Evolutionary conservation across 2,329 filamentous ascomycete genomes (phyloP).

Genomic region (Xylariaceae sp.): DNA sequence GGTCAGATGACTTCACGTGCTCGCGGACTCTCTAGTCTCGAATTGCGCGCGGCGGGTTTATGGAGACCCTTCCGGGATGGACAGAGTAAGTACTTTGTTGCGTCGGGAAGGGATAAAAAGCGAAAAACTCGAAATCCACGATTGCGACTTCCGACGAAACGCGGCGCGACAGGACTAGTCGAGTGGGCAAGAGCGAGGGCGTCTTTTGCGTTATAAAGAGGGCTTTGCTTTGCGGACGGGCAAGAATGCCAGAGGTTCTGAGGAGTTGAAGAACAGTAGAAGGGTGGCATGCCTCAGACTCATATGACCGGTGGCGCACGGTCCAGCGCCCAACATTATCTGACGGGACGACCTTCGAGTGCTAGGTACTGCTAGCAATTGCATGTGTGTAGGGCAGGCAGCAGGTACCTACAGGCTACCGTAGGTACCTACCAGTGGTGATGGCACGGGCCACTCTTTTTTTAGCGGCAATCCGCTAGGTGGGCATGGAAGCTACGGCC

Average conservation of each 20-base stretch:
- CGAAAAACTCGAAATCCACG: slow-evolving; percentile 22
- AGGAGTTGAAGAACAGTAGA: slow-evolving; percentile 24
- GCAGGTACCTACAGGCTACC: neutral
- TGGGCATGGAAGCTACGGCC: too few relatives aligned
- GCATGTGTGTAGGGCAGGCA: too few relatives aligned
- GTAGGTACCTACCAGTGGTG: neutral
- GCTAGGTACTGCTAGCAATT: too few relatives aligned
- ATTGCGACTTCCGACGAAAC: slow-evolving; percentile 18
- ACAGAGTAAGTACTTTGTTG: slow-evolving; percentile 11
- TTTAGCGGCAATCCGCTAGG: slow-evolving; percentile 12
- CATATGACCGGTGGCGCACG: slow-evolving; percentile 23
- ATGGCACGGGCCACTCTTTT: slow-evolving; percentile 16
- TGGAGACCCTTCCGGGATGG: slow-evolving; percentile 24
- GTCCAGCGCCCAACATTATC: slow-evolving; percentile 15
- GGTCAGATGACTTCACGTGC: slow-evolving; percentile 34
- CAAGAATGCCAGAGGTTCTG: slow-evolving; percentile 25
- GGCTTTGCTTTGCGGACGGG: slow-evolving; percentile 21
- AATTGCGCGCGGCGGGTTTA: slow-evolving; percentile 26
- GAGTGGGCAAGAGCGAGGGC: slow-evolving; percentile 16
- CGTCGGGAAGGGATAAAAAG: slow-evolving; percentile 8
- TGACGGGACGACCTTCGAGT: too few relatives aligned
- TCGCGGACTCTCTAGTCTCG: slow-evolving; percentile 28
- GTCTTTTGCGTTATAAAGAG: slow-evolving; percentile 19
- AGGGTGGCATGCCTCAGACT: slow-evolving; percentile 28
- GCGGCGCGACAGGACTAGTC: slow-evolving; percentile 9